Base-by-base conservation (phyloP, 73 alveolate genomes). In the Diophrys sp. region DNA sequence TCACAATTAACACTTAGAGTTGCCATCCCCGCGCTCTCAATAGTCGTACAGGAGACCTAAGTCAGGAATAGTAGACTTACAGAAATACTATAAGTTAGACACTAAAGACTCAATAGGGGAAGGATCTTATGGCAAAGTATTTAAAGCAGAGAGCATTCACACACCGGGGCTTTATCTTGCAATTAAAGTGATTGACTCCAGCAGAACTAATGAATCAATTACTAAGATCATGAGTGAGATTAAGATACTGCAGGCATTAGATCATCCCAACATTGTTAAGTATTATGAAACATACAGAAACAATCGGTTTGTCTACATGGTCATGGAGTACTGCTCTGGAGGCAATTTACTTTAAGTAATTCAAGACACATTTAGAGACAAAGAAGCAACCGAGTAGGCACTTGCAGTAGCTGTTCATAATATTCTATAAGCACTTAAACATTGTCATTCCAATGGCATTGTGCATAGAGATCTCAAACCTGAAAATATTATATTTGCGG, bases 401-500 rank as follows among this genome's bases (percentile, higher is more conserved):
- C 96, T 97, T 55, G 82, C 84, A 18, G 56, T 31, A 23, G 75
- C 74, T 0, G 67, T 71, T 23, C 30, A 72, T n/a, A 24, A 74
- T n/a, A 55, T 85, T 8, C 62, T 85, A 32, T 32, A 30, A 66
- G 95, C 95, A 23, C 68, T 87, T 0, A 25, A 70, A 14, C 89
- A 87, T 71, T 86, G 90, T 54, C 89, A 87, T 34, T 33, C 74
- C 8, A 29, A 77, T 11, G 84, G 87, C 14, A 68, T 87, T 26
- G 82, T 77, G 33, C 95, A 87, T 53, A 77, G 98, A 76, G 97
- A 94, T 87, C 81, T 94, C 54, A 94, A 94, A 72, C 97, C 97
- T 31, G 97, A 94, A 68, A 94, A 94, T 72, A 77, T 94, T 70
- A 78, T 94, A 24, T 79, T 94, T 28, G 83, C 68, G 8, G 73